Base-by-base conservation (phyloP, 1,284 basidiomycete genomes). In the Mycosarcoma mackinlayi region DNA sequence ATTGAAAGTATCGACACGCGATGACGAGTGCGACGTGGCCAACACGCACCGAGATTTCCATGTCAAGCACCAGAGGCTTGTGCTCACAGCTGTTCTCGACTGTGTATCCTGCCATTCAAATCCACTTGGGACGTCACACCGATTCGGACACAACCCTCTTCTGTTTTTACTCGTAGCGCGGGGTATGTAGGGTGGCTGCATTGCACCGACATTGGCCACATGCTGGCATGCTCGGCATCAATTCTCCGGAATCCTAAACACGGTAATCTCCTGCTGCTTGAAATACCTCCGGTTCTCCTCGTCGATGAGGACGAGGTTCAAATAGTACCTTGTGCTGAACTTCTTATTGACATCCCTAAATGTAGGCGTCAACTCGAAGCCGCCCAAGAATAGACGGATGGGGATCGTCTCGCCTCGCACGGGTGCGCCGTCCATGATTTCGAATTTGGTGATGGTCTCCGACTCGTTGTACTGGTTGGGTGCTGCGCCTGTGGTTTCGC, bases 331-430 rank as follows among this genome's bases (percentile, higher is more conserved):
- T 33, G 92, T 92, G 81, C 91, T 93, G 85, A 98, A 98, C 85
- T 95, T 97, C 87, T 98, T 98, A 88, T 98, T 98, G 74, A 98
- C 93, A 76, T 98, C 95, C 21, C 95, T 88, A 88, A 98, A 98
- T 10, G 95, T 98, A 1, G 96, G 96, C 3, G 95, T 98, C 46
- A 98, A 86, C 83, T 98, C 95, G 82, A 98, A 98, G 2, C 96
- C 96, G 52, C 95, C 96, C 4, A 98, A 87, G 88, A 98, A 98
- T 23, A 98, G 86, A 44, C 95, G 90, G 72, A 98, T 98, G 0
- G 96, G 96, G 72, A 98, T 98, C 3, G 94, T 98, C 85, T 98
- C 95, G 89, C 92, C 92, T 85, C 94, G 87, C 18, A 97, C 93
- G 6, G 80, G 80, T 1, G 80, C 78, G 38, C 80, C 80, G 52